These are phyloP conservation scores for Colletotrichum sp. DNA, from an alignment of 2,329 filamentous ascomycete species.

Conservation along the genomic window DNA sequence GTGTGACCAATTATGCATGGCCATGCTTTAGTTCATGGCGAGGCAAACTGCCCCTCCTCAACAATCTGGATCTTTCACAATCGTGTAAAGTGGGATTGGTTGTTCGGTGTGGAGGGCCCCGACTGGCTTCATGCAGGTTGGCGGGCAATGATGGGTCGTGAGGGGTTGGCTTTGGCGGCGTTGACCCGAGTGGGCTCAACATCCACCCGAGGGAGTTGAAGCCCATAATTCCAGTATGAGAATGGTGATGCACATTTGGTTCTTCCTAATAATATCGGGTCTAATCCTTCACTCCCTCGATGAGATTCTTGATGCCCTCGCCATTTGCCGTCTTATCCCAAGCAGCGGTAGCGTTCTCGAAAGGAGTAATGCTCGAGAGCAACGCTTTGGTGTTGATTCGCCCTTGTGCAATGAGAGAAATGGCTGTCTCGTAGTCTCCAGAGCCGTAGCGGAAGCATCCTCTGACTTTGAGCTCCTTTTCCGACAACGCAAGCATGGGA, in stretches of 20 bases:
- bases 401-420: background rate
- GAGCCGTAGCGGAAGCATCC: background rate
- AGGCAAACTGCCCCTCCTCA: background rate
- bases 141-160: background rate
- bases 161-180: background rate
- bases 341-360: constrained; percentile 17
- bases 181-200: background rate
- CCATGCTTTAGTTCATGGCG: background rate
- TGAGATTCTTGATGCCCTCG: constrained; percentile 25
- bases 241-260: background rate
- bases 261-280: rapidly evolving
- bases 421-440: background rate
- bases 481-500: background rate
- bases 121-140: background rate
- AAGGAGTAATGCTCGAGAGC: constrained; percentile 11
- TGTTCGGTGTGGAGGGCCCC: background rate
- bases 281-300: constrained; percentile 8
- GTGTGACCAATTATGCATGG: background rate
- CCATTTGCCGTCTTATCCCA: constrained; percentile 23
- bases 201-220: background rate
- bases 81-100: background rate
- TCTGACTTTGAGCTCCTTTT: background rate
- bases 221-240: background rate
- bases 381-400: background rate
- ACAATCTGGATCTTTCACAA: background rate